These are phyloP conservation scores for Colletotrichum nymphaeae DNA, from an alignment of 2,329 filamentous ascomycete species.

Conservation along the genomic window DNA sequence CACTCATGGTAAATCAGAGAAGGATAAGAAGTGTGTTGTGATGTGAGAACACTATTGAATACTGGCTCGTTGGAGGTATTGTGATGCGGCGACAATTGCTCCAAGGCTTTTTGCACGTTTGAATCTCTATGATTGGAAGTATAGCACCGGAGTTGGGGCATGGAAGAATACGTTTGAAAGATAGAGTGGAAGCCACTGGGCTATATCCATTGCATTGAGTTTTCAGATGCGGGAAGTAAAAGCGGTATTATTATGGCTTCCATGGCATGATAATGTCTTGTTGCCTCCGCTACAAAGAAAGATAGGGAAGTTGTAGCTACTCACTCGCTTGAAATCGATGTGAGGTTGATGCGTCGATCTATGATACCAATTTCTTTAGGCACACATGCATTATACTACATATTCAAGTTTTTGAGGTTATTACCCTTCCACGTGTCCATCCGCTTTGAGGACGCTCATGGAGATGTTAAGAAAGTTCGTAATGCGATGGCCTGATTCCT, in stretches of 20 bases:
- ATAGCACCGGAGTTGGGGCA: constrained; percentile 28
- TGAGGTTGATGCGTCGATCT: not conserved
- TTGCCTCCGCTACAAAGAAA: constrained; percentile 1
- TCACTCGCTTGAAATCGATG: not conserved
- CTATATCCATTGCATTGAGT: not conserved
- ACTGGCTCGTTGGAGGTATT: not conserved
- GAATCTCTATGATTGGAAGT: not conserved
- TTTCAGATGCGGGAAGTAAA: not conserved
- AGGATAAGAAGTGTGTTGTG: constrained; percentile 62
- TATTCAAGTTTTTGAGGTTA: not conserved
- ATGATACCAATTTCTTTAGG: constrained; percentile 6
- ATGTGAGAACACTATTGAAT: constrained; percentile 54
- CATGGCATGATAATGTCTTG: not conserved
- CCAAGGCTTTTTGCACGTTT: not conserved
- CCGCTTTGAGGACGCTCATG: not conserved
- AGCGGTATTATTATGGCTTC: not conserved
- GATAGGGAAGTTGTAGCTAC: not conserved
- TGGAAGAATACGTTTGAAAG: not conserved
- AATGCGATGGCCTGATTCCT: no score
- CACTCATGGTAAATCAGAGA: constrained; percentile 48
- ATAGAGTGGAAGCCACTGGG: not conserved
- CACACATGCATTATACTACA: not conserved
- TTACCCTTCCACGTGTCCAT: not conserved
- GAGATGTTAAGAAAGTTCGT: no score
- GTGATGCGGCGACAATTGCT: not conserved